Base-by-base conservation (phyloP, 2,329 filamentous ascomycete genomes). In the Hypocreales sp. region DNA sequence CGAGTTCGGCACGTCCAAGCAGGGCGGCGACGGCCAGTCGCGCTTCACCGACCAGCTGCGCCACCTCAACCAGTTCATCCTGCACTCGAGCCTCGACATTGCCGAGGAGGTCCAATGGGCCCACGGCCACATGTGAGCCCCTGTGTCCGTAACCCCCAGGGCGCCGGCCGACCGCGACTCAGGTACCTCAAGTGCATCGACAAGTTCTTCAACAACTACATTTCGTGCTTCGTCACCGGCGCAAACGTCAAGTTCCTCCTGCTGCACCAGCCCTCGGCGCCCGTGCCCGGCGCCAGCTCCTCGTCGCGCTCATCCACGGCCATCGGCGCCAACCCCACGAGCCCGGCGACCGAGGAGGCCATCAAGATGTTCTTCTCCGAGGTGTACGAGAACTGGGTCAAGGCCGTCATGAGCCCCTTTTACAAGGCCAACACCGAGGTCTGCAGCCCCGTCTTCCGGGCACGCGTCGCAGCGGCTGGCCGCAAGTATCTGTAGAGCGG, bases 161-260 rank as follows among this genome's bases (percentile, higher is more conserved):
- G 9, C n/a, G 11, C 15, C 15, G 12, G 8, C 28, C 20, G 7
- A 11, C 14, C 24, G 5, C 13, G 9, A 4, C 18, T 14, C 37
- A 92, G 82, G 73, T 94, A 95, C 52, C 75, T 98, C 38, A 95
- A 94, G 55, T 81, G 82, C 53, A 78, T 95, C 54, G 90, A 98
- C 64, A 81, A 82, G 47, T 95, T 94, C 64, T 87, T 92, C 56
- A 86, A 90, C 55, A 86, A 84, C 48, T 87, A 92, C 60, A 79
- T 94, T 36, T 92, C 83, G 25, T 90, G 82, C 56, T 95, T 93
- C 64, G 68, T 98, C 29, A 95, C 90, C 1, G 84, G 76, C 39
- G 80, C 76, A 45, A 93, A 92, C 53, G 76, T 84, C 41, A 87
- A 93, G 39, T 95, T 98, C 58, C 72, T 98, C 29, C 73, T 98